Base-by-base conservation (phyloP, 2,329 filamentous ascomycete species). In the Hymenoscyphus occultus region DNA sequence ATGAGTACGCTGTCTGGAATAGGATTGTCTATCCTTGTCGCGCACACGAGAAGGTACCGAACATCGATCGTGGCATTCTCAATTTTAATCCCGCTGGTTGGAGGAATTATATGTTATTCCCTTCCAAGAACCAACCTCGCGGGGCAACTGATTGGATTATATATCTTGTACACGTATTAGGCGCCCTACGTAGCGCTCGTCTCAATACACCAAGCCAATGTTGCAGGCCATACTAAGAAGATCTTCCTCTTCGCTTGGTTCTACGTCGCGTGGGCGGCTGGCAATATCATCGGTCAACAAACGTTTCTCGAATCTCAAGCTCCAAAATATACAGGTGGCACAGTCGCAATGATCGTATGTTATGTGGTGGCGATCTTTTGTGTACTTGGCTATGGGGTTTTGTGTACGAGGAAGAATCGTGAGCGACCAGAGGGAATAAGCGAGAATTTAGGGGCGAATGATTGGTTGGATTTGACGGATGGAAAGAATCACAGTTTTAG, bases 141-240 rank as follows among this genome's bases (percentile, higher is more conserved):
- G n/a, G 74, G 73, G 0, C 68, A 73, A 10, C 66, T 77, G 2
- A 71, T 71, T 7, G 70, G 73, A 14, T 74, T 76, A 63, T 77
- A 77, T 56, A 69, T 72, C 58, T 75, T 76, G 59, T 75, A 77
- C 65, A 73, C 71, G 1, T 76, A 76, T 63, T 75, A 70, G 68
- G 75, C 70, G 5, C 71, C 74, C 2, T 75, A 75, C 48, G 71
- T 74, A n/a, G 62, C 60, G 13, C 60, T 62, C 2, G 60, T 65
- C 4, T 62, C 64, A 9, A 62, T 63, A 56, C 51, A 59, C 56
- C 56, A 80, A 22, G 64, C 63, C 3, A 71, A 81, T 63, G 75
- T 78, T 5, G 78, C 76, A 5, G 80, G 80, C 0, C 78, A 82
- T 62, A 79, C 78, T 5, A 82, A 81, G 72, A 81, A 81, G 65